phyloP scores from a whole-genome alignment of 2,329 filamentous ascomycete species.

The Botrytis byssoidea region DNA sequence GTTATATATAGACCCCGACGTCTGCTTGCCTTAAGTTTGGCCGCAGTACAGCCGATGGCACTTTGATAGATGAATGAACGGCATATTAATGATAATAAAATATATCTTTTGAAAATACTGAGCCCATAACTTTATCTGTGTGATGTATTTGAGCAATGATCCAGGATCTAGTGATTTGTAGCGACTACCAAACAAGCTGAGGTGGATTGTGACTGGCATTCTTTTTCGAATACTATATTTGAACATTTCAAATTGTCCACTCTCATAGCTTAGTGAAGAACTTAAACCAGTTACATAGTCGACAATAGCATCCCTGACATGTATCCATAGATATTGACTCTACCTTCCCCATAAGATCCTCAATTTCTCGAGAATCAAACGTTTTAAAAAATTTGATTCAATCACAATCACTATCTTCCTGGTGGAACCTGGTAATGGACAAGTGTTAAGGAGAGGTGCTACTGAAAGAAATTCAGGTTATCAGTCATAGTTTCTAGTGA shows the following conservation, averaged over 20 bases:
- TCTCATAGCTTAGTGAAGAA: no score
- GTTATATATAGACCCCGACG: not conserved
- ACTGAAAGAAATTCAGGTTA: not conserved
- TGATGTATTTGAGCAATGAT: not conserved
- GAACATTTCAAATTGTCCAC: no score
- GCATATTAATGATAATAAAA: not conserved
- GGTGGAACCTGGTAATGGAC: fast-evolving
- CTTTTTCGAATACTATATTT: no score
- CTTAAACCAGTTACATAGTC: no score
- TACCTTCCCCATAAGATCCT: not conserved
- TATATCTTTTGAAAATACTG: not conserved
- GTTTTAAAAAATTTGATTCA: not conserved
- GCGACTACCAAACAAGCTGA: no score
- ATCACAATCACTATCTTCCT: not conserved
- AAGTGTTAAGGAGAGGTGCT: not conserved
- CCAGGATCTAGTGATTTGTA: no score
- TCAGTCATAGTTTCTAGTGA: not conserved
- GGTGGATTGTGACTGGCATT: no score
- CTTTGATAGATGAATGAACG: not conserved
- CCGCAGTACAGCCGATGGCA: not conserved
- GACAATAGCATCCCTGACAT: not conserved
- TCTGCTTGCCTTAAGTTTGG: no score
- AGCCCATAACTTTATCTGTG: not conserved
- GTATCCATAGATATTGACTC: not conserved
- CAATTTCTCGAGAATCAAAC: no score